Evolutionary conservation across 352 stramenopile species (phyloP).

Genomic region (Pythium apleroticum): DNA sequence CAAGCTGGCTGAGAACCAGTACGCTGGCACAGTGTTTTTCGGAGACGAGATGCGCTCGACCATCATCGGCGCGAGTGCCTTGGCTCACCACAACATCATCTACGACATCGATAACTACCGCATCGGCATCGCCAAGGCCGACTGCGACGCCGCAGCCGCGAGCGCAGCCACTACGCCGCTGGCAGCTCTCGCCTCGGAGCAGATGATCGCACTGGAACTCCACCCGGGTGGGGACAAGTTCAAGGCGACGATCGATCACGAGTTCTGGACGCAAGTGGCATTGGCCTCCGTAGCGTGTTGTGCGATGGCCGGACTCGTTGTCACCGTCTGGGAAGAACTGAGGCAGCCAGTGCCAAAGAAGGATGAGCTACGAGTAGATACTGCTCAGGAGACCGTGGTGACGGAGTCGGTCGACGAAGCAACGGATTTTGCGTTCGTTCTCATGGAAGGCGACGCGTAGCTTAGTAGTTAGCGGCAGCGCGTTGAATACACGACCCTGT

Average conservation of each 20-base stretch:
- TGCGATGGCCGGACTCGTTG: constrained; percentile 48
- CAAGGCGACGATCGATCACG: constrained; percentile 31
- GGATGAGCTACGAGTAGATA: not conserved
- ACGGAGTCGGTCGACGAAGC: constrained; percentile 7
- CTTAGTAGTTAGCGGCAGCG: not conserved
- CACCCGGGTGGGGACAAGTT: constrained; percentile 68
- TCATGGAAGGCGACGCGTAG: constrained; percentile 46
- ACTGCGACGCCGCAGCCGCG: constrained; percentile 38
- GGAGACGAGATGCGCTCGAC: constrained; percentile 54
- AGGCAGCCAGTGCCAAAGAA: not conserved
- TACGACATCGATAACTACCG: constrained; percentile 77
- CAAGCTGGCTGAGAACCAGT: constrained; percentile 32
- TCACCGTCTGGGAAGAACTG: constrained; percentile 50
- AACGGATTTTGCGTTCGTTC: constrained; percentile 44
- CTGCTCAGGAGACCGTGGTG: not conserved
- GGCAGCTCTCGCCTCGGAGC: constrained; percentile 9
- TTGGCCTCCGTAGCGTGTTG: constrained; percentile 41
- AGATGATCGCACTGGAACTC: constrained; percentile 48
- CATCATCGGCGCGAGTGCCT: constrained; percentile 67
- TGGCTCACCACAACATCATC: constrained; percentile 74
- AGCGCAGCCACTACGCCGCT: not conserved
- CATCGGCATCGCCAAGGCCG: constrained; percentile 57
- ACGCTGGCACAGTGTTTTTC: constrained; percentile 75
- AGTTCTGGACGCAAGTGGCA: constrained; percentile 43
- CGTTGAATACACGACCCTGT: not conserved